These are phyloP conservation scores for Coemansia asiatica DNA, from an alignment of 192 early-diverging fungal species.

Conservation along the genomic window DNA sequence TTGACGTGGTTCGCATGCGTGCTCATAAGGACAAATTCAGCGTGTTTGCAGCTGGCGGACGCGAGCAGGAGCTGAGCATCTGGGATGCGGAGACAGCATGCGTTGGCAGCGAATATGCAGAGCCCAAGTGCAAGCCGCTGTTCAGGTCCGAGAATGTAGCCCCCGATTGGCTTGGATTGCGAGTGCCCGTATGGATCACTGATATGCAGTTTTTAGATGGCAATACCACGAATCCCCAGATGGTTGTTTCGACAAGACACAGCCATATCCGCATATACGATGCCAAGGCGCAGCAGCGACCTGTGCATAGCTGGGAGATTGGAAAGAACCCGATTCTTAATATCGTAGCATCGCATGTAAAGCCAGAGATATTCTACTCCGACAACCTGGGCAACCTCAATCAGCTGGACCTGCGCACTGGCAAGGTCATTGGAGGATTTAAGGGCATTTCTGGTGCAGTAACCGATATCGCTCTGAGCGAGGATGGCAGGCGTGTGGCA, in stretches of 20 bases:
- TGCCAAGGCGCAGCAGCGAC: conserved; percentile 64
- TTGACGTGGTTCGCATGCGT: conserved; percentile 67
- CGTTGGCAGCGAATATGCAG: conserved; percentile 9
- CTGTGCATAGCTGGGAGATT: conserved; percentile 65
- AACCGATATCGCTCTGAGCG: conserved; percentile 58
- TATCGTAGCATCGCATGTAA: conserved; percentile 45
- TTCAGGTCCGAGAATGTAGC: conserved; percentile 86
- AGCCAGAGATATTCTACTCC: conserved; percentile 64
- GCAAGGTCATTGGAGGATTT: conserved; percentile 59
- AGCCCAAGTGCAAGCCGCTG: conserved; percentile 46
- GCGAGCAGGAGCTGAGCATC: conserved; percentile 79
- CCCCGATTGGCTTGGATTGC: conserved; percentile 77
- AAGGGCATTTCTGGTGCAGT: conserved; percentile 59
- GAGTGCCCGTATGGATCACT: conserved; percentile 86
- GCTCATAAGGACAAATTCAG: conserved; percentile 63
- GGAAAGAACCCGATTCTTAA: conserved; percentile 69
- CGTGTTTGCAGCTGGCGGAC: conserved; percentile 81
- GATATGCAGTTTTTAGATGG: conserved; percentile 72
- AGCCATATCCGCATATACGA: conserved; percentile 88
- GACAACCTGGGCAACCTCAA: conserved; percentile 64
- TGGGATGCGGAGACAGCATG: conserved; percentile 57
- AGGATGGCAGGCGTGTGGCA: conserved; percentile 57
- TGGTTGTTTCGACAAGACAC: conserved; percentile 72
- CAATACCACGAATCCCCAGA: conserved; percentile 24
- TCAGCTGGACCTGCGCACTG: conserved; percentile 62